Evolutionary conservation across 176 grass and related monocot genomes (phyloP).

Genomic region (Carex myosuroides): DNA sequence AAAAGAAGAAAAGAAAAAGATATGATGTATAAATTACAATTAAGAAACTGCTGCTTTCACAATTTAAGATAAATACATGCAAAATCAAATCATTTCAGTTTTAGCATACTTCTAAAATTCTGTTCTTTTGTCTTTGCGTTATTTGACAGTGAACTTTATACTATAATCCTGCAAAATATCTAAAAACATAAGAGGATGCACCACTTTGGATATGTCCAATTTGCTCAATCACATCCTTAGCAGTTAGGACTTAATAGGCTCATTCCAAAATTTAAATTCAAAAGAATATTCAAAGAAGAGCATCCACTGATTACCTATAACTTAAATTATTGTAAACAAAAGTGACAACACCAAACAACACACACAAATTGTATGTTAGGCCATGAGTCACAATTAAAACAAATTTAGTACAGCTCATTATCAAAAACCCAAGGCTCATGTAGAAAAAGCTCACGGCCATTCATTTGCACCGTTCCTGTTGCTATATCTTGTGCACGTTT

Average conservation of each 20-base stretch:
- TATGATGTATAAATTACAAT: background rate
- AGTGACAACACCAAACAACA: background rate
- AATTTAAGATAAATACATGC: background rate
- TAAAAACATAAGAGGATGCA: background rate
- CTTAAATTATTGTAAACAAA: background rate
- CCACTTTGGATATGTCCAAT: background rate
- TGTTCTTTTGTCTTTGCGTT: background rate
- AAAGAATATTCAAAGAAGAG: background rate
- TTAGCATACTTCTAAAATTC: background rate
- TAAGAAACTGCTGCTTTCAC: background rate
- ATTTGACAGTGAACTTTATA: background rate
- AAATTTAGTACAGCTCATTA: conserved; percentile 52
- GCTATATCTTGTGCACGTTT: conserved; percentile 54
- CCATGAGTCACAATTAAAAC: background rate
- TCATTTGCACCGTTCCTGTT: conserved; percentile 59
- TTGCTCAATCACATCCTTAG: background rate
- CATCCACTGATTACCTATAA: background rate
- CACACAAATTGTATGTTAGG: background rate
- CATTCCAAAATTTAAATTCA: background rate
- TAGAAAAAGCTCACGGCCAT: conserved; percentile 70
- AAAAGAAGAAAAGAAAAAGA: background rate
- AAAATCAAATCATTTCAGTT: background rate
- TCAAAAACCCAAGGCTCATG: conserved; percentile 80
- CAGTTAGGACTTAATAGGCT: background rate
- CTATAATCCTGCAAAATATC: background rate